Percentiles rank a stretch among this genome's conserved stretches.
These are phyloP conservation scores for Russula sp. DNA, from an alignment of 768 basidiomycete species.

Conservation along the genomic window DNA sequence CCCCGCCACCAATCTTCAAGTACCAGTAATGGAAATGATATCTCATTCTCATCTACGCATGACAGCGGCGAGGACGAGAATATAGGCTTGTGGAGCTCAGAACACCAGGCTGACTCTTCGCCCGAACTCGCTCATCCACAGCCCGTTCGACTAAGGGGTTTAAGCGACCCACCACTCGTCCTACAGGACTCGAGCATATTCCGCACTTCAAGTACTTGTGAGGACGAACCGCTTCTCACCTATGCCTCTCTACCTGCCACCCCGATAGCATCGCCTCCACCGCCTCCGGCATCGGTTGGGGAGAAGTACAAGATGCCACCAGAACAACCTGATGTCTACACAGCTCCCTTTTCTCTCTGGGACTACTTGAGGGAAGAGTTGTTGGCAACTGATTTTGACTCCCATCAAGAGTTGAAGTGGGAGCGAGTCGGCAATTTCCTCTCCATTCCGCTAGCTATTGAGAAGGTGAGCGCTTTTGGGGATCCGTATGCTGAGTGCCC, in stretches of 20 bases:
- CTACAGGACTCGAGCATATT: constrained; percentile 15
- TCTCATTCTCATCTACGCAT: constrained; percentile 19
- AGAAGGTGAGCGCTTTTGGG: constrained; percentile 58
- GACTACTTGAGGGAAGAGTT: constrained; percentile 88
- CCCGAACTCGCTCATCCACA: not conserved
- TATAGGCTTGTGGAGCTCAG: constrained; percentile 1
- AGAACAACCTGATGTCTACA: constrained; percentile 24
- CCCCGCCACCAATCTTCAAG: constrained; percentile 19
- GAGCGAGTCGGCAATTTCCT: constrained; percentile 96
- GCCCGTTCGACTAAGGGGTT: constrained; percentile 6
- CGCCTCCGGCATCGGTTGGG: constrained; percentile 8
- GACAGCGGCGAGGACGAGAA: constrained; percentile 21
- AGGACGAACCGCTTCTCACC: constrained; percentile 37
- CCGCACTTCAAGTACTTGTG: constrained; percentile 6
- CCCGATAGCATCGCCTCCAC: constrained; percentile 40
- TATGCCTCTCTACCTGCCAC: constrained; percentile 74
- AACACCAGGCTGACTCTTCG: constrained; percentile 6
- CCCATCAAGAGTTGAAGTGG: constrained; percentile 91
- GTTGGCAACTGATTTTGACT: constrained; percentile 89
- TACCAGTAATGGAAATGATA: constrained; percentile 10
- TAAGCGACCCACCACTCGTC: constrained; percentile 11
- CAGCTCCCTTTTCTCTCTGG: constrained; percentile 77
- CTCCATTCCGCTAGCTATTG: constrained; percentile 85
- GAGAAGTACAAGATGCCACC: constrained; percentile 15
- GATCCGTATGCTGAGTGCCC: not conserved